Base-by-base conservation (phyloP, 331 rosid species). In the Acacia pycnantha region DNA sequence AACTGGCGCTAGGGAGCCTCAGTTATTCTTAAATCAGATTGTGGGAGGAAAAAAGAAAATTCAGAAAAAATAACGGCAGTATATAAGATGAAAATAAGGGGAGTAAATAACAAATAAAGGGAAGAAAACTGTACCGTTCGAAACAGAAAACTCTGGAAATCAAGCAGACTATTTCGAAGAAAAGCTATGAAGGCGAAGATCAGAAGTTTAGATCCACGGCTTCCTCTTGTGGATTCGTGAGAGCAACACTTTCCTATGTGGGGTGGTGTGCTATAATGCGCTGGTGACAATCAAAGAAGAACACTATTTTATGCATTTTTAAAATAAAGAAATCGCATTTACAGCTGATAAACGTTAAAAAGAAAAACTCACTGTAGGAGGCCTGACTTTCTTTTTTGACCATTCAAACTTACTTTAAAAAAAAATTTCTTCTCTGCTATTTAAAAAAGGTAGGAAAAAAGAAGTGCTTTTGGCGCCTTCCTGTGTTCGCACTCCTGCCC, bases 211-310 rank as follows among this genome's bases (percentile, higher is more conserved):
- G 94, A 92, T 90, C 92, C 84, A 56, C 19, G 79, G 44, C 43
- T 22, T 68, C 74, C 74, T 74, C 76, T 70, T 43, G 64, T 72
- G 80, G 80, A 76, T 76, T 70, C 69, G 78, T 74, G 78, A 56
- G 78, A 27, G 58, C 67, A 76, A 37, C 81, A 88, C 86, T 68
- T 76, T 86, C 82, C 74, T 73, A 73, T 74, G 83, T 80, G 84
- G 80, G 50, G 27, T 74, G 85, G 82, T 56, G 85, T 78, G 79
- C 88, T 86, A 46, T 72, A 84, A 84, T 86, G 90, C 82, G 88
- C 88, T 83, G 88, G 83, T 79, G 67, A 77, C 92, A 77, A 90
- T 89, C 88, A 86, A 84, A 83, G 84, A 74, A 44, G 81, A 87
- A 75, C 83, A 88, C 80, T 67, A 74, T 79, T 75, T 58, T 75